Percentiles rank a stretch among this genome's conserved stretches.
Evolutionary conservation across 2,329 filamentous ascomycete species (phyloP).

Genomic region (Alternaria incomplexa): DNA sequence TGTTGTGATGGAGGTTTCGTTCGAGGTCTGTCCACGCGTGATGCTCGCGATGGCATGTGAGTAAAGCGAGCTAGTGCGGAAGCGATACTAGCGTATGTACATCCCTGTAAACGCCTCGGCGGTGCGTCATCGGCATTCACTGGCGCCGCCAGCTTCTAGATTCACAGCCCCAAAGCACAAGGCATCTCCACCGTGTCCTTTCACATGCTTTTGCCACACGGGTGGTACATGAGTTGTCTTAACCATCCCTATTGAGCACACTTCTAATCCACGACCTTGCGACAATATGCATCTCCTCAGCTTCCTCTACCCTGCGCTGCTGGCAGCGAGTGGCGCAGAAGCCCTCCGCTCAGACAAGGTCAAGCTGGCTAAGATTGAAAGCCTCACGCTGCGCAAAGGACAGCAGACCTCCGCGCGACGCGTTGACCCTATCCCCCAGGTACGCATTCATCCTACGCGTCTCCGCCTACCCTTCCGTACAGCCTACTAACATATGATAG

Average conservation of each 20-base stretch:
- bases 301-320: slow-evolving; percentile 40
- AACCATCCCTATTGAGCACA: background rate
- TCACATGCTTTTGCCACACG: slow-evolving; percentile 27
- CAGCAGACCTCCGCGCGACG: slow-evolving; percentile 77
- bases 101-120: background rate
- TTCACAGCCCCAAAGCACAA: slow-evolving; percentile 14
- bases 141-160: slow-evolving; percentile 17
- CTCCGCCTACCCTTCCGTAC: background rate
- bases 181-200: slow-evolving; percentile 34
- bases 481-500: slow-evolving; percentile 48
- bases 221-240: background rate
- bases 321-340: slow-evolving; percentile 36
- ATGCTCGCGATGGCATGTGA: slow-evolving; percentile 5
- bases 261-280: background rate
- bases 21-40: background rate
- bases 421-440: slow-evolving; percentile 71
- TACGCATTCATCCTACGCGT: slow-evolving; percentile 15
- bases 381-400: slow-evolving; percentile 76
- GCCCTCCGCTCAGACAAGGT: slow-evolving; percentile 55
- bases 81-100: background rate
- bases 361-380: slow-evolving; percentile 71
- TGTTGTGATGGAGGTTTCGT: slow-evolving; percentile 7
- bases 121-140: slow-evolving; percentile 11
- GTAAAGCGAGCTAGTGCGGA: background rate
- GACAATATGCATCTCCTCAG: slow-evolving; percentile 38